Base-by-base conservation (phyloP, 352 stramenopile species). In the Phytophthora cryptogea region DNA sequence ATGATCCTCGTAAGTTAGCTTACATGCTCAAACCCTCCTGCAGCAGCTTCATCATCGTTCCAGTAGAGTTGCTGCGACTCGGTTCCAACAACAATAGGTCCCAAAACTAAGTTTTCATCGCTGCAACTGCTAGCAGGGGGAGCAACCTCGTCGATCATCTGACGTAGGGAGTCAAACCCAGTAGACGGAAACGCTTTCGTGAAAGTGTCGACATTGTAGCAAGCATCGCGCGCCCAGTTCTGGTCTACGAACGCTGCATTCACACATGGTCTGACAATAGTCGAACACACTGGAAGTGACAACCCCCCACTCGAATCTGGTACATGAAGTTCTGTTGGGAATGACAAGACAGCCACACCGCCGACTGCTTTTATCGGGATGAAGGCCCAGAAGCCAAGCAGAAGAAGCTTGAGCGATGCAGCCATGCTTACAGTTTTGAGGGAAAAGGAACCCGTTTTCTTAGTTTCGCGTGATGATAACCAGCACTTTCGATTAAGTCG, bases 151-250 rank as follows among this genome's bases (percentile, higher is more conserved):
- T 80, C 60, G 17, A 81, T 62, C 20, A 80, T 45, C 14, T 49
- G n/a, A n/a, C 47, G 36, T 23, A 80, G 52, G 2, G 54, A 68
- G 27, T 37, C 41, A 51, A 66, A 66, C 30, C 47, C 47, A n/a
- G 51, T 61, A 2, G 39, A 44, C 11, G 44, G 45, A 17, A 81
- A 79, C 2, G 55, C 57, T 9, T 56, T 20, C 2, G 45, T 56
- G 33, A 78, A 78, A 16, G 41, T 68, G 30, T 66, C 58, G 44
- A 61, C 66, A 35, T 73, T 78, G 31, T 61, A 40, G 44, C 42
- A 66, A 13, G 63, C 53, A 27, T 70, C 67, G 17, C 51, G 46
- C 8, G 61, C 58, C 63, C 63, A 76, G 50, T 72, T 63, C 23
- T 48, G 31, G 23, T 54, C 41, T 5, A 30, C n/a, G 35, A 71